Percentiles rank a stretch among this genome's conserved stretches.
These are phyloP conservation scores for Sicyos edulis DNA, from an alignment of 306 rosid genomes.

Conservation along the genomic window DNA sequence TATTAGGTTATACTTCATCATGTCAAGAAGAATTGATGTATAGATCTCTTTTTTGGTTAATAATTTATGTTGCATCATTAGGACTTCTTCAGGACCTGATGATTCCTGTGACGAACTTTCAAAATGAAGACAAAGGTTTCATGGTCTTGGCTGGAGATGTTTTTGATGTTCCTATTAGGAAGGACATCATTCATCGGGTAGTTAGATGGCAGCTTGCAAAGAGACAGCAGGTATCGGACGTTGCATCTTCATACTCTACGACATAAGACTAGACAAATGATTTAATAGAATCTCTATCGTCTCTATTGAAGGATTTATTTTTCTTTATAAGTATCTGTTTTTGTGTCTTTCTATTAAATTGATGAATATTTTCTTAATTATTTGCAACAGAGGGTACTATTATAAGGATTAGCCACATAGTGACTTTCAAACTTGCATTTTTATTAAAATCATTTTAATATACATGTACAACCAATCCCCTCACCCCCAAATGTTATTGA, in stretches of 20 bases:
- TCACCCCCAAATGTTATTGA: no score
- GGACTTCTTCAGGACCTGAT: conserved; percentile 77
- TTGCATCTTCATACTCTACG: background rate
- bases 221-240: conserved; percentile 61
- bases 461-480: background rate
- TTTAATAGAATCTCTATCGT: no score
- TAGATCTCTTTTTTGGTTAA: background rate
- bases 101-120: conserved; percentile 83
- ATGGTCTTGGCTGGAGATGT: conserved; percentile 91
- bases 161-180: conserved; percentile 80
- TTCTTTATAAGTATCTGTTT: background rate
- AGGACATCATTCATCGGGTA: conserved; percentile 83
- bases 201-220: conserved; percentile 94
- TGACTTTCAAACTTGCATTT: background rate
- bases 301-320: conserved; percentile 13
- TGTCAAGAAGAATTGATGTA: background rate
- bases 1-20: background rate
- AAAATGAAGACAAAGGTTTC: conserved; percentile 74
- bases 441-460: background rate
- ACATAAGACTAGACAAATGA: conserved; percentile 16
- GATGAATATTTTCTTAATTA: background rate
- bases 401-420: background rate
- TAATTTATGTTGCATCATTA: conserved; percentile 26
- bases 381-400: background rate
- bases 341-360: conserved; percentile 1